These are phyloP conservation scores for Trichoderma gracile DNA, from an alignment of 2,329 filamentous ascomycete genomes.

Conservation along the genomic window DNA sequence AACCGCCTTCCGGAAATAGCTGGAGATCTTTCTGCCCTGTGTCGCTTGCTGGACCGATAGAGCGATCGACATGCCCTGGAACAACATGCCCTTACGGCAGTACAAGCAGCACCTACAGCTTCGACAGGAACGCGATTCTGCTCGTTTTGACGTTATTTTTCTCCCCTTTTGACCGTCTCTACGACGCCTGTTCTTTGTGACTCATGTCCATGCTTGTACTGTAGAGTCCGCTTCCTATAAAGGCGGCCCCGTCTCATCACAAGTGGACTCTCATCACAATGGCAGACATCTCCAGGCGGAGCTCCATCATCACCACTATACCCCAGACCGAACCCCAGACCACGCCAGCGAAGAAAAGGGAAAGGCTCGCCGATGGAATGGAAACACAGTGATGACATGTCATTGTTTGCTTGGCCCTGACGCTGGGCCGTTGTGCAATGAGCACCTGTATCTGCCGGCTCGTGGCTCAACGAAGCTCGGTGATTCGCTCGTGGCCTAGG, in stretches of 20 bases:
- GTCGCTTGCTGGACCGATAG: background rate
- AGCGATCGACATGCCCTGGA: background rate
- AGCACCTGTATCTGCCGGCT: conserved; percentile 6
- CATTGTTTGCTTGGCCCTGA: background rate
- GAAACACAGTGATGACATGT: conserved; percentile 10
- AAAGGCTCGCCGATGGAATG: background rate
- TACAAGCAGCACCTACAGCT: too few species aligned
- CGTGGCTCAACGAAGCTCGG: conserved; percentile 11
- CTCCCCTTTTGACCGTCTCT: background rate
- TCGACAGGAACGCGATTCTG: too few species aligned
- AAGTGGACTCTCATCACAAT: conserved; percentile 8
- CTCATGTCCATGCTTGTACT: conserved; percentile 1
- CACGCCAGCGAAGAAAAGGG: background rate
- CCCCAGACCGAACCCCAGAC: conserved; percentile 21
- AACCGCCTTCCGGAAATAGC: background rate
- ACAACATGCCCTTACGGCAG: background rate
- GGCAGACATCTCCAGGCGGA: background rate
- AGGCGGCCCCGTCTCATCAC: conserved; percentile 5
- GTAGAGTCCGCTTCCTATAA: background rate
- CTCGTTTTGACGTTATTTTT: too few species aligned
- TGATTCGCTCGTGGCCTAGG: conserved; percentile 12
- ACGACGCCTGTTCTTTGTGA: background rate
- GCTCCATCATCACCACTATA: conserved; percentile 1
- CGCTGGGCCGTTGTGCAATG: conserved; percentile 1
- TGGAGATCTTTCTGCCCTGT: background rate